A percentile compares a stretch with the other conserved stretches of the same genome.
Evolutionary conservation across 345 rosid species (phyloP).

Genomic region (Acer negundo): DNA sequence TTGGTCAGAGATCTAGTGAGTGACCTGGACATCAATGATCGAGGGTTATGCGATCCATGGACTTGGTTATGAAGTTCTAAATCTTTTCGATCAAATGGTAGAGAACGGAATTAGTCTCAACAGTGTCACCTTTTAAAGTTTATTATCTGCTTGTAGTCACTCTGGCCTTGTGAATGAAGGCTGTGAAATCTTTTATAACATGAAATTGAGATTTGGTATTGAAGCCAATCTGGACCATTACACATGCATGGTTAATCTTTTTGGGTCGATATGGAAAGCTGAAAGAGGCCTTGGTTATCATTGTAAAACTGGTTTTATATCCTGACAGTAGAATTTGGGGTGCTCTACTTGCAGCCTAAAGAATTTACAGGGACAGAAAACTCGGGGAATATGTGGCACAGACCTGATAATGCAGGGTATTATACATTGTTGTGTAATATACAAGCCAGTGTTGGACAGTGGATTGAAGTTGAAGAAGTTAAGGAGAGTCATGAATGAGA

Average conservation of each 20-base stretch:
- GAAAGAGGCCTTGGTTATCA: constrained; percentile 35
- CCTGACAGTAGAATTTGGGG: constrained; percentile 45
- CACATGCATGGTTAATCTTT: constrained; percentile 42
- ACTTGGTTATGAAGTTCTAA: constrained; percentile 28
- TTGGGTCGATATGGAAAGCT: constrained; percentile 45
- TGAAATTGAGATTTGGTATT: constrained; percentile 31
- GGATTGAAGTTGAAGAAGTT: constrained; percentile 2
- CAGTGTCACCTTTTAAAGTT: constrained; percentile 16
- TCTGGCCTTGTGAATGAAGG: constrained; percentile 39
- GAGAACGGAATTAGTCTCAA: constrained; percentile 29
- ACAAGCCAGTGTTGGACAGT: constrained; percentile 27
- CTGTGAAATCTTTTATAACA: constrained; percentile 22
- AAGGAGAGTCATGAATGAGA: constrained; percentile 35
- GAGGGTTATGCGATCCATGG: constrained; percentile 47
- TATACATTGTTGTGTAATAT: constrained; percentile 37
- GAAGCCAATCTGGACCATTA: constrained; percentile 43
- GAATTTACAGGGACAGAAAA: constrained; percentile 27
- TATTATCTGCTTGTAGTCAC: constrained; percentile 43
- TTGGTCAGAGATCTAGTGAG: constrained; percentile 28
- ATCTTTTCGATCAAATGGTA: constrained; percentile 32
- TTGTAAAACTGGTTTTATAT: constrained; percentile 21
- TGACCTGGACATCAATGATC: constrained; percentile 47
- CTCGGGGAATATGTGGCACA: constrained; percentile 35
- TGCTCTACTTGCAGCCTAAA: constrained; percentile 38
- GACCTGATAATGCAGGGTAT: constrained; percentile 30